Evolutionary conservation across 345 rosid species (phyloP).

Genomic region (Citrus cavaleriei): DNA sequence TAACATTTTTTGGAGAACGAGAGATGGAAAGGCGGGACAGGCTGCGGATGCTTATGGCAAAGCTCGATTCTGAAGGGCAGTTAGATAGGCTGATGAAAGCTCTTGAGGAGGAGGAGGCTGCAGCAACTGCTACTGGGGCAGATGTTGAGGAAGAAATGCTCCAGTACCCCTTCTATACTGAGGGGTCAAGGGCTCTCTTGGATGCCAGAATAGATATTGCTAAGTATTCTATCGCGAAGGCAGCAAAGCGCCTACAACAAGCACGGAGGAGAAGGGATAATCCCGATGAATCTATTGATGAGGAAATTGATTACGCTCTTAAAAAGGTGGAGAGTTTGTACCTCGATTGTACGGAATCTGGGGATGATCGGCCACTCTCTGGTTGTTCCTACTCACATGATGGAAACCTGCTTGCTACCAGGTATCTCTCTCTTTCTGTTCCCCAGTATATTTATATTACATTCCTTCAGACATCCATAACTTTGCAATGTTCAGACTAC

Average conservation of each 20-base stretch:
- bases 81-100: constrained; percentile 79
- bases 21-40: constrained; percentile 98
- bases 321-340: constrained; percentile 56
- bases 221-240: constrained; percentile 60
- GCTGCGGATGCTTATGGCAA: constrained; percentile 80
- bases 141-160: constrained; percentile 61
- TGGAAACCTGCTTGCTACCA: constrained; percentile 83
- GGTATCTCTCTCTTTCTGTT: constrained; percentile 42
- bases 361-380: constrained; percentile 86
- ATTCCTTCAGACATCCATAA: background rate
- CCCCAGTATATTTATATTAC: background rate
- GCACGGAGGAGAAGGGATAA: constrained; percentile 71
- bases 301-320: constrained; percentile 75
- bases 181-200: constrained; percentile 70
- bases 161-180: constrained; percentile 81
- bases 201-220: constrained; percentile 76
- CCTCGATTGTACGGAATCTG: constrained; percentile 85
- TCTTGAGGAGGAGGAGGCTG: constrained; percentile 83
- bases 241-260: constrained; percentile 71
- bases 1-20: constrained; percentile 89
- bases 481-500: background rate
- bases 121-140: constrained; percentile 38
- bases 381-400: constrained; percentile 87
- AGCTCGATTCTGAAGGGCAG: constrained; percentile 78
- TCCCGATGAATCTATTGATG: constrained; percentile 92